phyloP scores from a whole-genome alignment of 257 asterid genomes.

The Nicotiana tabacum region DNA sequence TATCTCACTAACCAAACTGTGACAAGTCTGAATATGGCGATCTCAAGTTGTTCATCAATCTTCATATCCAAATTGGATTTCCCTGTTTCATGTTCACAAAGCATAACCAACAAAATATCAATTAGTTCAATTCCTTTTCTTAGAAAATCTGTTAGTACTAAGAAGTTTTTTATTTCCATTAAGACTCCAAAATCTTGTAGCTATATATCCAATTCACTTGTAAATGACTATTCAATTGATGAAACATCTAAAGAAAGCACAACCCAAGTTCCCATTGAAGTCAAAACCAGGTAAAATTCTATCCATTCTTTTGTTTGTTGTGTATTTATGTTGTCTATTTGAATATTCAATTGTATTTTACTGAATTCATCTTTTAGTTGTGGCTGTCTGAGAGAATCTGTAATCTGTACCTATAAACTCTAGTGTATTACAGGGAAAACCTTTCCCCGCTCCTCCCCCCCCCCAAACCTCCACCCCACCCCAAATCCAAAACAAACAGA shows the following conservation, averaged over 20 bases:
- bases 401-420: too few species aligned
- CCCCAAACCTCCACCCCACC: too few species aligned
- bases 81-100: constrained; percentile 26
- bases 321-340: neutral
- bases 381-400: too few species aligned
- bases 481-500: neutral
- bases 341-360: neutral
- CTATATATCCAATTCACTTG: constrained; percentile 31
- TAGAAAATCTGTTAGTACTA: neutral
- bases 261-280: constrained; percentile 17
- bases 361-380: too few species aligned
- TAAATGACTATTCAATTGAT: constrained; percentile 39
- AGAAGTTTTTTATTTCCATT: constrained; percentile 14
- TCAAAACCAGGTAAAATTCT: constrained; percentile 40
- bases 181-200: constrained; percentile 18
- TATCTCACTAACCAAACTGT: too few species aligned
- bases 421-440: too few species aligned
- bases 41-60: constrained; percentile 21
- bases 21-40: constrained; percentile 9
- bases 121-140: constrained; percentile 18
- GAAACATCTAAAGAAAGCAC: constrained; percentile 24
- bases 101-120: constrained; percentile 2
- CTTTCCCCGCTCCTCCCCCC: too few species aligned
- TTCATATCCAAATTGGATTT: constrained; percentile 30
- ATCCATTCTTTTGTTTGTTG: neutral